These are phyloP conservation scores for Aspergillus panamensis DNA, from an alignment of 495 filamentous ascomycete genomes.

Conservation along the genomic window DNA sequence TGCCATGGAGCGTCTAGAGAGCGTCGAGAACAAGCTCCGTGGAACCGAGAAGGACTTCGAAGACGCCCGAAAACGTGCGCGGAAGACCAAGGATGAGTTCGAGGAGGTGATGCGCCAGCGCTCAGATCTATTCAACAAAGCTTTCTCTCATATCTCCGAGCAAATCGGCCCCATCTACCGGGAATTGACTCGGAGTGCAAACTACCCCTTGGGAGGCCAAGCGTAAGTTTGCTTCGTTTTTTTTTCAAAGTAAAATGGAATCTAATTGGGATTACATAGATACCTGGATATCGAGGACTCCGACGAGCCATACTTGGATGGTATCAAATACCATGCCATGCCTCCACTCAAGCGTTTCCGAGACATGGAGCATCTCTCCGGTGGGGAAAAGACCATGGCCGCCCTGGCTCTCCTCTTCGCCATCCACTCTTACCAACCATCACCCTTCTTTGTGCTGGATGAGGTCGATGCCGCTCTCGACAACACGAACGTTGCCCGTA, in stretches of 20 bases:
- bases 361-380: constrained; percentile 97
- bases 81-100: constrained; percentile 76
- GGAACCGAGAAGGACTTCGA: constrained; percentile 87
- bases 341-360: constrained; percentile 97
- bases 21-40: constrained; percentile 76
- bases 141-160: constrained; percentile 90
- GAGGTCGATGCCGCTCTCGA: constrained; percentile 98
- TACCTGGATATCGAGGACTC: constrained; percentile 92
- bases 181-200: constrained; percentile 81
- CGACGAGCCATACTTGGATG: constrained; percentile 85
- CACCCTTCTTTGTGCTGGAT: constrained; percentile 96
- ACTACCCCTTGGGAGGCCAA: constrained; percentile 85
- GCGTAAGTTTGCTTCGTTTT: constrained; percentile 46
- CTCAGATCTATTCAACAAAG: constrained; percentile 88
- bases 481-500: constrained; percentile 91
- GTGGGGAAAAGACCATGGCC: constrained; percentile 98
- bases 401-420: constrained; percentile 93
- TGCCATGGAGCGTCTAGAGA: constrained; percentile 87
- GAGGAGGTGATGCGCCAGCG: constrained; percentile 75
- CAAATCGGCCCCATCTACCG: constrained; percentile 93
- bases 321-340: constrained; percentile 98
- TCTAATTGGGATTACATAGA: constrained; percentile 21
- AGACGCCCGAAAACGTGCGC: constrained; percentile 67
- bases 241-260: background rate
- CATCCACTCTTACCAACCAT: constrained; percentile 90